Evolutionary conservation across 805 yeast genomes (phyloP), one percentile per base, ranked within the genome.

Genomic region (Danielozyma ontarioensis): DNA sequence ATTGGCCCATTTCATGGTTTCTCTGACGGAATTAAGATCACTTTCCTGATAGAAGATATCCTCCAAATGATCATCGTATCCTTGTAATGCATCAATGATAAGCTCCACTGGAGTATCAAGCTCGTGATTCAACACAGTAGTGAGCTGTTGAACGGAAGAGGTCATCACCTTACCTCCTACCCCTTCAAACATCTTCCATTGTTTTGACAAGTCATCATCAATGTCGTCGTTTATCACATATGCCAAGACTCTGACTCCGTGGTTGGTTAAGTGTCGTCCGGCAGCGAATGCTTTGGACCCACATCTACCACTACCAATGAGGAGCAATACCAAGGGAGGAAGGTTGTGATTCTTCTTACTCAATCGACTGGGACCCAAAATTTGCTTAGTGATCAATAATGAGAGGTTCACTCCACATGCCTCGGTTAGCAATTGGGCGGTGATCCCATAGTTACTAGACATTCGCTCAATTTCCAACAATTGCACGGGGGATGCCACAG

Each of bases 61-160:
- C 21, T 71, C 70, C 32, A 84, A 57, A 34, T 74, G 82, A 16
- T 77, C 73, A 45, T 85, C 93, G 43, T 76, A 81, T 1, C 96
- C 96, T 51, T 84, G 95, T 45, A 88, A 64, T 1, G 88, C 93
- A 55, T 88, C 97, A 13, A 88, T 50, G 7, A 87, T 72, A 39
- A 88, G 64, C 51, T 87, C 95, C 12, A 84, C 76, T 0, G 95
- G 93, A 2, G 85, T 72, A 28, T 80, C 83, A 25, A 78, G 59
- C 36, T 72, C 70, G 53, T 63, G 44, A 65, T 54, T 24, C 57
- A 55, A 16, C 30, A 55, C 35, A 51, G 64, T 50, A 66, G 60
- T 28, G 51, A 71, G 29, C 39, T 50, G 41, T 58, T 48, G 13
- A 45, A 64, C 40, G 45, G 52, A 26, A 59, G 74, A n/a, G 12